Conservation (phyloP, 2,329 filamentous ascomycete genomes). For the Beauveria sp. region DNA sequence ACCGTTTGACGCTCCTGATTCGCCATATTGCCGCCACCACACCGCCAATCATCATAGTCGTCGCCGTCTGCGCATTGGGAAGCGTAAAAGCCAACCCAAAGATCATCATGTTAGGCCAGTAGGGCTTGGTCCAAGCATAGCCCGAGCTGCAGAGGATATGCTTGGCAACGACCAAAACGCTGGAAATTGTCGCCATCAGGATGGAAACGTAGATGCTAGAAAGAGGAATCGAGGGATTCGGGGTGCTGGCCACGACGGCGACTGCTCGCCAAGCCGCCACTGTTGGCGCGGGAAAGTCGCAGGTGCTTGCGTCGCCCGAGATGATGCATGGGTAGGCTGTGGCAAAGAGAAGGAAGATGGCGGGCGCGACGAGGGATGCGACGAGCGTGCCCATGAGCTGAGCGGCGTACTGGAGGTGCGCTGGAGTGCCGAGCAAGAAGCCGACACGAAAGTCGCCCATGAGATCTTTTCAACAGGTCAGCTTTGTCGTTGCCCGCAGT, state of each 20-base stretch:
- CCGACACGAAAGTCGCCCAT: slow-evolving; percentile 12
- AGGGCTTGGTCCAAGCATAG: neutral
- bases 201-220: slow-evolving; percentile 6
- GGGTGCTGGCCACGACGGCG: slow-evolving; percentile 6
- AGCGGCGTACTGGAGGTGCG: slow-evolving; percentile 5
- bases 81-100: slow-evolving; percentile 11
- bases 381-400: slow-evolving; percentile 10
- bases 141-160: neutral
- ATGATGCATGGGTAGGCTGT: slow-evolving; percentile 12
- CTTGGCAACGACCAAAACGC: neutral
- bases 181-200: neutral
- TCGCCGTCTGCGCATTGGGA: slow-evolving; percentile 8
- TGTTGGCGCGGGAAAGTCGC: slow-evolving; percentile 10
- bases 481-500: no score
- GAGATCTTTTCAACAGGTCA: neutral
- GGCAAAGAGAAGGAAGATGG: slow-evolving; percentile 8
- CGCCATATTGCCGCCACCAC: slow-evolving; percentile 3
- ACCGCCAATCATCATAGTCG: slow-evolving; percentile 9
- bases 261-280: slow-evolving; percentile 8
- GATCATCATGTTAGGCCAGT: slow-evolving; percentile 12
- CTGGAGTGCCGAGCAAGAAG: slow-evolving; percentile 8
- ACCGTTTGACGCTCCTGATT: neutral
- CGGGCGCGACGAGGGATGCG: slow-evolving; percentile 8
- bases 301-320: neutral
- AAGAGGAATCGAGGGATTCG: slow-evolving; percentile 3